Percentiles rank a stretch among this genome's conserved stretches.
Evolutionary conservation across 148 eudicot genomes (phyloP).

Genomic region (Nyssa sinensis): DNA sequence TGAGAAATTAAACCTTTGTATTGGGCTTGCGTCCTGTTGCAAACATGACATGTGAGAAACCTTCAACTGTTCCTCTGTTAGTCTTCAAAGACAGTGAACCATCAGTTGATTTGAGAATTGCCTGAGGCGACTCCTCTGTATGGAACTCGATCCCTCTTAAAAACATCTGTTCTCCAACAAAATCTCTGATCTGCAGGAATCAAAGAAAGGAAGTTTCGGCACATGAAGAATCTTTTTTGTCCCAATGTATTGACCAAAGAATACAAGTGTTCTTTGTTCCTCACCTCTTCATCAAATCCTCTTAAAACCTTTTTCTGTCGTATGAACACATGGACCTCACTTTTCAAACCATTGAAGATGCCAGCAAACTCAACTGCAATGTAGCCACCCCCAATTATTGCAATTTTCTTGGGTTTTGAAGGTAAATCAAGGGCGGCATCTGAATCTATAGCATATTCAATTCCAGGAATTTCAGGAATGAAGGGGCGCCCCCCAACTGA

Average conservation of each 20-base stretch:
- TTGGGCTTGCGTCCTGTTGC: slow-evolving; percentile 97
- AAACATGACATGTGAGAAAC: slow-evolving; percentile 93
- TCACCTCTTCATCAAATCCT: slow-evolving; percentile 99
- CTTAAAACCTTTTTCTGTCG: slow-evolving; percentile 84
- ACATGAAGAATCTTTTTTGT: not conserved
- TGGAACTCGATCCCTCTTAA: slow-evolving; percentile 87
- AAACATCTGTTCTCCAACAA: slow-evolving; percentile 90
- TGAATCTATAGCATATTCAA: slow-evolving; percentile 85
- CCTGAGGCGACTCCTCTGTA: slow-evolving; percentile 85
- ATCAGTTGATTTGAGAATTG: slow-evolving; percentile 70
- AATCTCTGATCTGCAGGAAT: slow-evolving; percentile 73
- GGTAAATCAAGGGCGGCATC: slow-evolving; percentile 97
- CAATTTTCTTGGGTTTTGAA: slow-evolving; percentile 83
- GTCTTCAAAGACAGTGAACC: slow-evolving; percentile 85
- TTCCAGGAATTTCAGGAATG: slow-evolving; percentile 92
- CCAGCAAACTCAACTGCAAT: slow-evolving; percentile 98
- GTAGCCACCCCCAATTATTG: slow-evolving; percentile 98
- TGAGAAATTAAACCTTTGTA: slow-evolving; percentile 56
- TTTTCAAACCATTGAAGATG: slow-evolving; percentile 85
- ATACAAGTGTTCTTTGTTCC: not conserved
- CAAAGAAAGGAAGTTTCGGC: not conserved
- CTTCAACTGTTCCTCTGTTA: slow-evolving; percentile 75
- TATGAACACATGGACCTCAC: slow-evolving; percentile 91
- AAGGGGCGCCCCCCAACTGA: slow-evolving; percentile 94
- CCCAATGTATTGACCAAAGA: not conserved